Conservation (phyloP, 176 grass and related monocot species). For the Musa acuminata region DNA sequence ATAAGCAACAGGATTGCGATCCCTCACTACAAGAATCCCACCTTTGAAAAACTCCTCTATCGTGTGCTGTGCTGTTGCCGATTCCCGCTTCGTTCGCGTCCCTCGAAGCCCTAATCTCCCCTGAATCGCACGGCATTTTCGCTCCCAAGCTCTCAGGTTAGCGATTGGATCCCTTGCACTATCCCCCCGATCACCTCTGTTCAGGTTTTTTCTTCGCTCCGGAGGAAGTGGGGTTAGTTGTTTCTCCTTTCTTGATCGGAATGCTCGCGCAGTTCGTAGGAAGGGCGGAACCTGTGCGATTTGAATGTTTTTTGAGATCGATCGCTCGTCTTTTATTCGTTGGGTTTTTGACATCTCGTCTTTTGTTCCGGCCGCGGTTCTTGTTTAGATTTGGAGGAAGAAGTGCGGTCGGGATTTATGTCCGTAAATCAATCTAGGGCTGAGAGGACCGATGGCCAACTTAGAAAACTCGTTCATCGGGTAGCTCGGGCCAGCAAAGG, state of each 20-base stretch:
- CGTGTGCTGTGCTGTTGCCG: slow-evolving; percentile 1
- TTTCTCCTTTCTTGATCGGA: too few relatives aligned
- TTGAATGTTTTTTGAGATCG: too few relatives aligned
- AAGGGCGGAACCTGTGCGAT: too few relatives aligned
- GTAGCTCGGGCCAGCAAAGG: slow-evolving; percentile 51
- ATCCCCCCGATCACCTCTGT: not conserved
- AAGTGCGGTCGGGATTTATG: slow-evolving; percentile 55
- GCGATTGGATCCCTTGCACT: not conserved
- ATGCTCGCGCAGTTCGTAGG: too few relatives aligned
- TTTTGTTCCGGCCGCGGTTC: not conserved
- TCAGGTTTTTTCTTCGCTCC: too few relatives aligned
- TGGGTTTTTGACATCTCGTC: slow-evolving; percentile 4
- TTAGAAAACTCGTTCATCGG: slow-evolving; percentile 54
- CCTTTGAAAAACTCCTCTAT: not conserved
- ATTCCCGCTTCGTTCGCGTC: slow-evolving; percentile 28
- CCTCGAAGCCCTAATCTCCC: slow-evolving; percentile 14
- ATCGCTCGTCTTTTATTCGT: not conserved
- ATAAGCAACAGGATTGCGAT: too few relatives aligned
- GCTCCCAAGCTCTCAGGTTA: not conserved
- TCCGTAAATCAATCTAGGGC: slow-evolving; percentile 35
- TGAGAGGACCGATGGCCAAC: slow-evolving; percentile 49
- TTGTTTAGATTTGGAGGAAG: slow-evolving; percentile 11
- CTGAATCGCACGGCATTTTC: not conserved
- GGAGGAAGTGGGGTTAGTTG: too few relatives aligned
- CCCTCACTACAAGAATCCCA: not conserved